Percentiles rank a stretch among this genome's conserved stretches.
Conservation (phyloP, 2,329 filamentous ascomycete genomes). For the Exophiala calicioides region DNA sequence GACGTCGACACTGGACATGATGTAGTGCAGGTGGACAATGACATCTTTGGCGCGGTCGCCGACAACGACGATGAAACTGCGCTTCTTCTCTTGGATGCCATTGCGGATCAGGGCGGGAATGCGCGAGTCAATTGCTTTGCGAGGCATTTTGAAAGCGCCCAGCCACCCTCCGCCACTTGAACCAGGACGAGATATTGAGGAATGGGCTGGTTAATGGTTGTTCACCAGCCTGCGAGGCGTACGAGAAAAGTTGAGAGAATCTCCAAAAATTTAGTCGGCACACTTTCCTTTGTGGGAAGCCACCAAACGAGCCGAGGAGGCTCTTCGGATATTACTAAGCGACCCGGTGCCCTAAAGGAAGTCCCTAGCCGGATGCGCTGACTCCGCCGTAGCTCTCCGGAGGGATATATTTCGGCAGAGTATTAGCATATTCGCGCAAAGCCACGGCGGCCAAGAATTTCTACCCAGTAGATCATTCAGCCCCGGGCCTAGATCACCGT, state of each 20-base stretch:
- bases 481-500: no score
- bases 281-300: conserved; percentile 14
- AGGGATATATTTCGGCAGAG: no score
- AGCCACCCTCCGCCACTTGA: conserved; percentile 20
- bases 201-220: neutral
- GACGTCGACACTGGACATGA: conserved; percentile 84
- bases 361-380: no score
- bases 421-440: no score
- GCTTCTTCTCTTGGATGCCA: conserved; percentile 90
- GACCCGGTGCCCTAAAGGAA: no score
- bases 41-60: conserved; percentile 94
- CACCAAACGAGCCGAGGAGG: no score
- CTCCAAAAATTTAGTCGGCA: conserved; percentile 24
- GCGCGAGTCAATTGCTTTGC: conserved; percentile 73
- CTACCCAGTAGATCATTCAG: no score
- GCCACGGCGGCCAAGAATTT: no score
- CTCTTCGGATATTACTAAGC: no score
- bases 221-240: neutral
- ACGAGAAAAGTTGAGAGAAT: conserved; percentile 8
- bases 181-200: neutral
- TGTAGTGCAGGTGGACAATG: conserved; percentile 91
- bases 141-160: conserved; percentile 38
- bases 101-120: conserved; percentile 90
- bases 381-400: no score
- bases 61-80: conserved; percentile 96